phyloP scores from a whole-genome alignment of 2,329 filamentous ascomycete species.

The Drechslerella coelobrocha region DNA sequence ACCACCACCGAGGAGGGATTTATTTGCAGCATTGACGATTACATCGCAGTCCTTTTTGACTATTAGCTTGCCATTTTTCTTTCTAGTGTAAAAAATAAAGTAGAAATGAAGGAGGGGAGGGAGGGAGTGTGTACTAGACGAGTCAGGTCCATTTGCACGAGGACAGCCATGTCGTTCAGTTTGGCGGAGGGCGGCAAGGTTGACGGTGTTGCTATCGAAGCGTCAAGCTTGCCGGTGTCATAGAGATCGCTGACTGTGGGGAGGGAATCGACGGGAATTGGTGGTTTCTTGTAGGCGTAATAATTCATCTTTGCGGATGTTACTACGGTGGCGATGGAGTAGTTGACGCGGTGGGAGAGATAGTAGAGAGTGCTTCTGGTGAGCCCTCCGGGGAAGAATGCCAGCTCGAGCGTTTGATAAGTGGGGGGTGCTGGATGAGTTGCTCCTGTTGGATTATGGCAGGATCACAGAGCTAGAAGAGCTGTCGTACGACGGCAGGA shows the following conservation, averaged over 20 bases:
- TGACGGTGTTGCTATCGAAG: constrained; percentile 31
- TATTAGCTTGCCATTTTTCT: background rate
- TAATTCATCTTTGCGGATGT: constrained; percentile 9
- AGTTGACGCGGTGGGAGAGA: background rate
- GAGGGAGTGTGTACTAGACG: constrained; percentile 9
- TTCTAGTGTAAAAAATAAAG: background rate
- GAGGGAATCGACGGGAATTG: constrained; percentile 10
- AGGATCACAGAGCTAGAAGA: background rate
- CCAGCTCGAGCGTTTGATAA: background rate
- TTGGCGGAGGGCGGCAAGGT: constrained; percentile 2
- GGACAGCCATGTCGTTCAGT: constrained; percentile 25
- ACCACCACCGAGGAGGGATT: constrained; percentile 78
- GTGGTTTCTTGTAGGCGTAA: background rate
- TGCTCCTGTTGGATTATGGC: constrained; percentile 37
- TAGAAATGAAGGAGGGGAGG: background rate
- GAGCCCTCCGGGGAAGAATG: too few species aligned
- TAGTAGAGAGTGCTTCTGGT: background rate
- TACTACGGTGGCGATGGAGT: background rate
- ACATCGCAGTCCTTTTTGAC: constrained; percentile 20
- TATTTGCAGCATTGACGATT: constrained; percentile 86
- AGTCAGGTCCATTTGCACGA: constrained; percentile 32
- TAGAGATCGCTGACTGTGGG: constrained; percentile 22
- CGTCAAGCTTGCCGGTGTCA: constrained; percentile 21
- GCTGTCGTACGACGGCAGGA: background rate
- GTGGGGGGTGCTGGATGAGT: background rate